These are phyloP conservation scores for Apiospora sp. DNA, from an alignment of 2,329 filamentous ascomycete genomes.

Conservation along the genomic window DNA sequence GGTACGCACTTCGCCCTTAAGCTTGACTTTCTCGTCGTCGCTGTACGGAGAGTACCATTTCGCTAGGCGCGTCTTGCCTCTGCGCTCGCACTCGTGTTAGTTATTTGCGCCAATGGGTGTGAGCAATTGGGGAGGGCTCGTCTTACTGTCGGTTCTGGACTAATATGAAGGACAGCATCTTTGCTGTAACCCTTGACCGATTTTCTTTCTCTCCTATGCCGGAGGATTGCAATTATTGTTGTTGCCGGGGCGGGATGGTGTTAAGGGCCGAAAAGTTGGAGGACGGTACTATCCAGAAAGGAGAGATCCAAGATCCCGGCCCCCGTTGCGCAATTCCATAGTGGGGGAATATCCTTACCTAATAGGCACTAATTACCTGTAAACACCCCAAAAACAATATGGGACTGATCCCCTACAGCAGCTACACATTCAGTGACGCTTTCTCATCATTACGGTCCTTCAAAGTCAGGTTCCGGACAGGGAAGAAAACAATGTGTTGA, in stretches of 20 bases:
- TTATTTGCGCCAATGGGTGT: not conserved
- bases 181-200: constrained; percentile 27
- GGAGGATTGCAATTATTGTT: not conserved
- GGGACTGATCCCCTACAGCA: not conserved
- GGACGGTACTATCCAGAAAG: constrained; percentile 10
- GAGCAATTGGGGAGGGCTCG: constrained; percentile 20
- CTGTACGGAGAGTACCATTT: constrained; percentile 99
- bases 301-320: constrained; percentile 2
- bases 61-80: constrained; percentile 96
- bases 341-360: constrained; percentile 12
- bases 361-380: not conserved
- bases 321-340: constrained; percentile 5
- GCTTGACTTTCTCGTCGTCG: constrained; percentile 98
- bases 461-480: not conserved
- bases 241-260: not conserved
- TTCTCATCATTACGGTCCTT: not conserved
- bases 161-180: constrained; percentile 52
- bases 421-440: not conserved
- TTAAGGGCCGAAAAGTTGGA: constrained; percentile 23
- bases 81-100: constrained; percentile 47
- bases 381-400: not conserved
- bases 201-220: not conserved
- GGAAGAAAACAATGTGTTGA: not conserved
- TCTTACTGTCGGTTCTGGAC: constrained; percentile 53
- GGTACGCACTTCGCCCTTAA: constrained; percentile 86